These are phyloP conservation scores for Cymbidium sinense DNA, from an alignment of 106 monocot genomes.

Conservation along the genomic window DNA sequence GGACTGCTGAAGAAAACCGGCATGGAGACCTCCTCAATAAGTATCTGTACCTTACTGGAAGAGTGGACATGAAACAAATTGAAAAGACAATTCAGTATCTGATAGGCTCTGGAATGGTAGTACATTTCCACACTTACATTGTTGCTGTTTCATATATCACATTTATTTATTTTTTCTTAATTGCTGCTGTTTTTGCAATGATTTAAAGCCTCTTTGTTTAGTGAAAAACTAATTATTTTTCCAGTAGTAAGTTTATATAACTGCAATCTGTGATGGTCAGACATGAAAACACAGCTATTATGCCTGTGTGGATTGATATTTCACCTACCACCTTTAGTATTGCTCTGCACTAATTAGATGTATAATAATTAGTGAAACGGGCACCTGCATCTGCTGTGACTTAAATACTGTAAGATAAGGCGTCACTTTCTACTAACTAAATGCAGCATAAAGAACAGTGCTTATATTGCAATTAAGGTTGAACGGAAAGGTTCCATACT, in stretches of 20 bases:
- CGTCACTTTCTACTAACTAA: neutral
- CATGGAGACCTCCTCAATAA: constrained; percentile 64
- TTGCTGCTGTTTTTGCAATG: neutral
- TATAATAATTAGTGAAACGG: no score
- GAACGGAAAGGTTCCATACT: neutral
- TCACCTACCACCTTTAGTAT: no score
- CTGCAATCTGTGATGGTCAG: no score
- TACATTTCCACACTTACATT: neutral
- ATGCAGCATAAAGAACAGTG: neutral
- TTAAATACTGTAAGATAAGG: neutral
- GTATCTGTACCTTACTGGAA: constrained; percentile 51
- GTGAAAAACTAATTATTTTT: neutral
- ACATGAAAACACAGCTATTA: no score
- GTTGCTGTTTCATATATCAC: no score
- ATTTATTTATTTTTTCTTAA: no score
- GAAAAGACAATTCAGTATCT: constrained; percentile 65
- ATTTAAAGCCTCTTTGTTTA: neutral
- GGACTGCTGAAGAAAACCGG: constrained; percentile 65
- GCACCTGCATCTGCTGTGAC: no score
- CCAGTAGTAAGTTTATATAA: neutral
- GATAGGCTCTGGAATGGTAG: constrained; percentile 67
- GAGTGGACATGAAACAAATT: constrained; percentile 57
- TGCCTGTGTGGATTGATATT: no score
- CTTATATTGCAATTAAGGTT: neutral
- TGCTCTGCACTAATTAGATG: no score